Base-by-base conservation (phyloP, 2,329 filamentous ascomycete species). In the Karstenula rhodostoma region DNA sequence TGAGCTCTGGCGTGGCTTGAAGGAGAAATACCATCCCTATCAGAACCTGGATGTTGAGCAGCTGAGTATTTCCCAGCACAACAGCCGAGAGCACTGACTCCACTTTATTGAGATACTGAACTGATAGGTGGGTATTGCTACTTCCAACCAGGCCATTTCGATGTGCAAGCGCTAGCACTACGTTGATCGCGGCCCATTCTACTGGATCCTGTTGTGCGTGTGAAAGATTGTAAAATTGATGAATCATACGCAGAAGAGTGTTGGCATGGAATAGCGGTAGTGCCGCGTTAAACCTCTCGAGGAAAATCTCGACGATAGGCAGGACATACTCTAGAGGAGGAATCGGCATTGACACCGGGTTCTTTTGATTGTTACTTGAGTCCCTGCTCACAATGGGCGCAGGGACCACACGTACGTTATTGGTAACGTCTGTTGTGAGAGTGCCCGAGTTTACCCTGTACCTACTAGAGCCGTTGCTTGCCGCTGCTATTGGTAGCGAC, bases 31-130 rank as follows among this genome's bases (percentile, higher is more conserved):
- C 71, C 63, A 74, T 71, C 19, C 71, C 72, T 46, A 73, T 59
- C 32, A 75, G 50, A 54, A 74, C 68, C 62, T 75, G 73, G 54
- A 74, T 61, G 59, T 72, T 75, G 61, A 74, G 65, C 12, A 75
- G 66, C 42, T 69, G 51, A 46, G 51, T 61, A 52, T 71, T 66
- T 49, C 67, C 61, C 43, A 73, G 56, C 27, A 70, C 58, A 19
- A 75, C 58, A n/a, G 53, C 58, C 8, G 69, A 66, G 33, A 75
- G 61, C 42, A 74, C 72, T 43, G 72, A 70, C 57, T 75, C 60
- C 49, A 67, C 72, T 58, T 57, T 72, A 55, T 59, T 65, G 25
- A 75, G 67, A 67, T 65, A 73, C 49, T 58, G 54, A 22, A 58
- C 60, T 33, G 68, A 60, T 49, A 46, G 32, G 22, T 50, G 46